A percentile compares a stretch with the other conserved stretches of the same genome.
Evolutionary conservation across 2,329 filamentous ascomycete species (phyloP).

Genomic region (Remersonia thermophila): DNA sequence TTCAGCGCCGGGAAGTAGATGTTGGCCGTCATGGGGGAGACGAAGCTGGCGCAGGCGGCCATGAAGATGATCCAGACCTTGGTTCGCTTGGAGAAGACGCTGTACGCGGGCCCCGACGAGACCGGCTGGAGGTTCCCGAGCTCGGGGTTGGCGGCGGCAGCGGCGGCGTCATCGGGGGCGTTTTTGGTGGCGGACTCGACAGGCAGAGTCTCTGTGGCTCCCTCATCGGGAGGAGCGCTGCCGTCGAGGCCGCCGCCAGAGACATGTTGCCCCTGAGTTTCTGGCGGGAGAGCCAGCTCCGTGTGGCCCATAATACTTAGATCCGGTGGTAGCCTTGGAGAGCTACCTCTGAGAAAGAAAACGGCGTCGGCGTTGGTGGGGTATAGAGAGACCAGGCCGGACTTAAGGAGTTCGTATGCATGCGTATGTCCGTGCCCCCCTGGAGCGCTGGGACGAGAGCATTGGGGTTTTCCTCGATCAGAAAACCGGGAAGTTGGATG

Average conservation of each 20-base stretch:
- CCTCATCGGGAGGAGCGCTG: background rate
- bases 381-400: too few species aligned
- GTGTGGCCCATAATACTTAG: too few species aligned
- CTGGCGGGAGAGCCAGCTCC: too few species aligned
- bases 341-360: too few species aligned
- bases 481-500: too few species aligned
- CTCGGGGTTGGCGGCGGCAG: conserved; percentile 12
- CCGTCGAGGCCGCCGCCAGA: too few species aligned
- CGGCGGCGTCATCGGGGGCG: background rate
- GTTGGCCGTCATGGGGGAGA: conserved; percentile 48
- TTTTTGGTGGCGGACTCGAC: background rate
- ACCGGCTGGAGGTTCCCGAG: conserved; percentile 25
- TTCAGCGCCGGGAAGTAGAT: conserved; percentile 39
- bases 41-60: conserved; percentile 39
- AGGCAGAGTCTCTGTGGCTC: background rate
- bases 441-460: too few species aligned
- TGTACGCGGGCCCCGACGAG: conserved; percentile 29
- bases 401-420: background rate
- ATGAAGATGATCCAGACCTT: conserved; percentile 42
- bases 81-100: conserved; percentile 27
- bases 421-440: too few species aligned
- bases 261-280: too few species aligned
- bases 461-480: too few species aligned
- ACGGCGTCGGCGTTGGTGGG: too few species aligned
- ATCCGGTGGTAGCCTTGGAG: too few species aligned